Conservation (phyloP, 768 basidiomycete species). For the Xerocomus potaroensis region DNA sequence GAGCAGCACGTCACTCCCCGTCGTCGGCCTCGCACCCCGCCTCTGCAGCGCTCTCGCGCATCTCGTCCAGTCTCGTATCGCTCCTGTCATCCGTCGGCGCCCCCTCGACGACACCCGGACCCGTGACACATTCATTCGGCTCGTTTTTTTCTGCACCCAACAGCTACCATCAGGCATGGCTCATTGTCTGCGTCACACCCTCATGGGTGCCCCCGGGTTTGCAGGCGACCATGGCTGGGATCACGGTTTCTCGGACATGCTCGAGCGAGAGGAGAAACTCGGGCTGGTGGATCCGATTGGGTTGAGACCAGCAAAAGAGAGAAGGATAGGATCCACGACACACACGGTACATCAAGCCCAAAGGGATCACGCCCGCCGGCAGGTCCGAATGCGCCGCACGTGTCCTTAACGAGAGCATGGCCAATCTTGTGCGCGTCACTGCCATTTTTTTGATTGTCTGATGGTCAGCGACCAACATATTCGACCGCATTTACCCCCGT, state of each 20-base stretch:
- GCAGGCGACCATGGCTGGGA: slow-evolving; percentile 66
- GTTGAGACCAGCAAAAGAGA: slow-evolving; percentile 35
- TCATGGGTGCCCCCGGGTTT: slow-evolving; percentile 76
- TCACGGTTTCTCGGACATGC: slow-evolving; percentile 51
- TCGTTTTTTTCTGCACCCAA: slow-evolving; percentile 7
- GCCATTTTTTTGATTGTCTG: no score
- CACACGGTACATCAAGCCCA: slow-evolving; percentile 29
- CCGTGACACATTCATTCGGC: slow-evolving; percentile 7
- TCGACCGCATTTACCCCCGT: no score
- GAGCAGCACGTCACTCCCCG: not conserved
- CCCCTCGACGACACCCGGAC: no score
- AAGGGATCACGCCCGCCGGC: slow-evolving; percentile 48
- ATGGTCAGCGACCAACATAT: slow-evolving; percentile 32
- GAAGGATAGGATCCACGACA: not conserved
- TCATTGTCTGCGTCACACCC: slow-evolving; percentile 49
- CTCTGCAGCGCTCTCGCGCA: slow-evolving; percentile 39
- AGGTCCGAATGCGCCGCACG: slow-evolving; percentile 48
- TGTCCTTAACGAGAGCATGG: slow-evolving; percentile 52
- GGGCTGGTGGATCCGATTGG: slow-evolving; percentile 37
- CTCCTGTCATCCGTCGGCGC: slow-evolving; percentile 34
- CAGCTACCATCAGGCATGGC: slow-evolving; percentile 36
- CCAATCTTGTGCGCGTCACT: slow-evolving; percentile 52
- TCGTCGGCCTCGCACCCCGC: slow-evolving; percentile 8
- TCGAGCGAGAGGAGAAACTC: slow-evolving; percentile 38
- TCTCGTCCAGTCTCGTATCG: slow-evolving; percentile 51